Base-by-base conservation (phyloP, 2,329 filamentous ascomycete species). In the Acrodontium crateriforme region DNA sequence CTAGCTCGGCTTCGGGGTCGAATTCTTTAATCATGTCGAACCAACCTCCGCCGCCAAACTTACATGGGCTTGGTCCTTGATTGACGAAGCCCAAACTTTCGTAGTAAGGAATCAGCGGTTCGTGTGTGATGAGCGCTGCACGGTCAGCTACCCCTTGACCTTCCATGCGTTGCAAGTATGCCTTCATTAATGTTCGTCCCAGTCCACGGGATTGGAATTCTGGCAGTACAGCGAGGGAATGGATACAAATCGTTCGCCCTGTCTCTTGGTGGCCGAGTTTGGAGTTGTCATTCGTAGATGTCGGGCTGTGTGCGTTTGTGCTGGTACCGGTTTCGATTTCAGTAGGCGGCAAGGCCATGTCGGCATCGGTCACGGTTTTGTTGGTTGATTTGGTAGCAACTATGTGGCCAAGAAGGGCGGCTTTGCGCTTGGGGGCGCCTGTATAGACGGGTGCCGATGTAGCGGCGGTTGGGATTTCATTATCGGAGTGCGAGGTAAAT, bases 41-140 rank as follows among this genome's bases (percentile, higher is more conserved):
- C 83, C 84, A 93, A 11, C 72, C 75, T 17, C 82, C 80, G 19
- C 82, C 82, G 12, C 75, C 78, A 55, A 83, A 84, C 32, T 69
- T 62, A 27, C 71, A 76, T 34, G 69, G 58, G 52, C 82, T 89
- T 27, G 64, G 59, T 0, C 84, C 82, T 16, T 65, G 54, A 41
- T 76, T 70, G 40, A 60, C 60, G 50, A 89, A 93, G 0, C 82
- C 73, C 40, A 82, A 67, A n/a, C 66, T 66, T 49, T 76, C 67
- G 50, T 92, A 94, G 51, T 79, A 93, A 1, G 60, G 59, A 15
- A 87, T 61, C 19, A 87, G 61, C 31, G 75, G 67, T 35, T 83
- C 74, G 47, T 82, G 75, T 29, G 81, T 78, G 42, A 93, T 73
- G 22, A 93, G 60, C 1, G 78, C 74, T 38, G 89, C 67, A 18